Conservation (phyloP, 2,329 filamentous ascomycete genomes). For the Pleurostoma richardsiae region DNA sequence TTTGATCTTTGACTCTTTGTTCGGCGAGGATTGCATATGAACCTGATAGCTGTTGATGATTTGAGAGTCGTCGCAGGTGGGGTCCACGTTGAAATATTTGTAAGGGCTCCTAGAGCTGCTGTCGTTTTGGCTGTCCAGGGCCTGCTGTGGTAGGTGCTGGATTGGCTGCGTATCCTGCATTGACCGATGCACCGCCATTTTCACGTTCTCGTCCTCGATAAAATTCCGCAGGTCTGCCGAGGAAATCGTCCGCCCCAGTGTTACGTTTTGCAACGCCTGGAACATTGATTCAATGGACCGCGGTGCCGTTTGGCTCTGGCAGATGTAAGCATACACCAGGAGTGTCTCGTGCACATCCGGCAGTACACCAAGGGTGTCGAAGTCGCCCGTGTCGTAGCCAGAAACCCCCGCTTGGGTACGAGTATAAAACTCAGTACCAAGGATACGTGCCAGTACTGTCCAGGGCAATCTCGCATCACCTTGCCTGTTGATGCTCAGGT, state of each 20-base stretch:
- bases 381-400: slow-evolving; percentile 8
- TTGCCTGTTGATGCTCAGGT: neutral
- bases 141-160: too few relatives aligned
- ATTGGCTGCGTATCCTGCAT: slow-evolving; percentile 1
- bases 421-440: neutral
- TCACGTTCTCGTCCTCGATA: slow-evolving; percentile 5
- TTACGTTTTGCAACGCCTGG: slow-evolving; percentile 11
- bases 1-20: neutral
- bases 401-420: neutral
- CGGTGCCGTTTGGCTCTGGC: slow-evolving; percentile 16
- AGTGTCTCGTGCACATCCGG: slow-evolving; percentile 15
- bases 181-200: slow-evolving; percentile 5
- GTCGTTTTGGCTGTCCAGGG: too few relatives aligned
- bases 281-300: slow-evolving; percentile 8
- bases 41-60: neutral
- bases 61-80: neutral
- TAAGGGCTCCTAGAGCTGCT: too few relatives aligned
- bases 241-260: slow-evolving; percentile 12
- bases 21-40: neutral
- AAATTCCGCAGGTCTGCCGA: slow-evolving; percentile 6
- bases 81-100: too few relatives aligned
- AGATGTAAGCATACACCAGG: slow-evolving; percentile 18
- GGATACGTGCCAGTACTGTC: neutral
- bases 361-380: slow-evolving; percentile 14
- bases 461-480: neutral